Base-by-base conservation (phyloP, 2,329 filamentous ascomycete species). In the Aspergillus sp. region DNA sequence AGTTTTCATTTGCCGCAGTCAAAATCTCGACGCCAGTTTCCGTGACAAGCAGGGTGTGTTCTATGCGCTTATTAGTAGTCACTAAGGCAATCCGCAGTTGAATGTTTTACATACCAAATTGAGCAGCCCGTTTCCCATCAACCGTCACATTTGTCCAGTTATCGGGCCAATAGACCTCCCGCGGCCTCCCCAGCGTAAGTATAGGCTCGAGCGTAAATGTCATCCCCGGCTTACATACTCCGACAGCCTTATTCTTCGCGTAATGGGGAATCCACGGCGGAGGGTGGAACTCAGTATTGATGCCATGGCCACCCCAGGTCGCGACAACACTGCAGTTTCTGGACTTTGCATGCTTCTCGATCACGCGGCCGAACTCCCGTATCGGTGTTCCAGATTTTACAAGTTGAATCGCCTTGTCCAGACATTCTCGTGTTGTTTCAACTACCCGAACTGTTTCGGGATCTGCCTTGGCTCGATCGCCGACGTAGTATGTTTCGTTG, bases 171-270 rank as follows among this genome's bases (percentile, higher is more conserved):
- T 91, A 96, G 71, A 92, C 87, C 69, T 96, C 93, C 62, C 85
- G 84, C 73, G 93, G 89, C 62, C 88, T 90, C 46, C 93, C 93
- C 56, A 96, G 74, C 12, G 90, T 90, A 69, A 97, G 90, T 90
- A 97, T 97, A 21, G 93, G 93, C 77, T 97, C 93, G 61, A 97
- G 96, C 0, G 93, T 97, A 69, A 97, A 97, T 50, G 91, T 95
- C 91, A 96, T 96, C 33, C 93, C 93, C 0, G 90, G 86, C 77
- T 96, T 96, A 63, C 91, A 93, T 69, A 88, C 86, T 48, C 93
- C 93, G 1, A 96, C 88, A 0, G 91, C 90, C 83, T 96, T 97
- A 77, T 96, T 97, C 81, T 96, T 96, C 54, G 88, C 91, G 70
- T 97, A 97, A 75, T 97, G 93, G 5, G 93, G 93, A 43, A 97